Evolutionary conservation across 2,329 filamentous ascomycete species (phyloP).

Genomic region (Fusarium albosuccineum): DNA sequence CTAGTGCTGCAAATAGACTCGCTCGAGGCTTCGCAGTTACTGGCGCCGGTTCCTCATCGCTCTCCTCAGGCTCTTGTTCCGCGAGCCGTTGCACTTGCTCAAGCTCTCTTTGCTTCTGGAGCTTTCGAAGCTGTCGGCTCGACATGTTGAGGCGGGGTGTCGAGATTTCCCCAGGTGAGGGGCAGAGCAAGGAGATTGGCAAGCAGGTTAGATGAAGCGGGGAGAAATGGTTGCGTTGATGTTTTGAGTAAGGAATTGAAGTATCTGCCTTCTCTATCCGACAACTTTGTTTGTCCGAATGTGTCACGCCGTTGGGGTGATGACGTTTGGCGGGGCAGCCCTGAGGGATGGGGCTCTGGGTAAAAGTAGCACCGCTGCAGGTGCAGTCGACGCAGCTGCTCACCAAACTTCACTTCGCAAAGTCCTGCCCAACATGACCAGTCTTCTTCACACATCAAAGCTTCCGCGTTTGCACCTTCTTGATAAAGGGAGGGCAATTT

Average conservation of each 20-base stretch:
- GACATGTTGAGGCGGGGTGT: slow-evolving; percentile 57
- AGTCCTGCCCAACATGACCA: no score
- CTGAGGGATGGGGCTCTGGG: slow-evolving; percentile 1
- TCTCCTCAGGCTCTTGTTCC: slow-evolving; percentile 42
- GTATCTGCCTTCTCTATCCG: neutral
- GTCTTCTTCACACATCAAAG: no score
- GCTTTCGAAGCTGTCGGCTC: slow-evolving; percentile 64
- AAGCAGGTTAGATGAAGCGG: neutral
- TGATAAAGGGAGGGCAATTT: no score
- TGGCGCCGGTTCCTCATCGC: slow-evolving; percentile 50
- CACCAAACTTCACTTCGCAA: no score
- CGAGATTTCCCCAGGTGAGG: slow-evolving; percentile 24
- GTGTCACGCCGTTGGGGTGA: slow-evolving; percentile 40
- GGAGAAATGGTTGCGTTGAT: neutral
- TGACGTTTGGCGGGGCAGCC: slow-evolving; percentile 43
- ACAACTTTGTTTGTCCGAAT: slow-evolving; percentile 21
- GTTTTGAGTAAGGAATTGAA: neutral
- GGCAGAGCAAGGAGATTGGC: slow-evolving; percentile 5
- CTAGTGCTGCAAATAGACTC: slow-evolving; percentile 67
- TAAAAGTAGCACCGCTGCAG: slow-evolving; percentile 16
- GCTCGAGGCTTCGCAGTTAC: slow-evolving; percentile 54
- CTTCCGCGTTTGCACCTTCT: no score
- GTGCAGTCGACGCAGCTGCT: neutral
- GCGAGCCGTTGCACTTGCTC: slow-evolving; percentile 44
- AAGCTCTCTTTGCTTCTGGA: slow-evolving; percentile 64